These are phyloP conservation scores for Chytriomyces sp. DNA, from an alignment of 192 early-diverging fungal genomes.

Conservation along the genomic window DNA sequence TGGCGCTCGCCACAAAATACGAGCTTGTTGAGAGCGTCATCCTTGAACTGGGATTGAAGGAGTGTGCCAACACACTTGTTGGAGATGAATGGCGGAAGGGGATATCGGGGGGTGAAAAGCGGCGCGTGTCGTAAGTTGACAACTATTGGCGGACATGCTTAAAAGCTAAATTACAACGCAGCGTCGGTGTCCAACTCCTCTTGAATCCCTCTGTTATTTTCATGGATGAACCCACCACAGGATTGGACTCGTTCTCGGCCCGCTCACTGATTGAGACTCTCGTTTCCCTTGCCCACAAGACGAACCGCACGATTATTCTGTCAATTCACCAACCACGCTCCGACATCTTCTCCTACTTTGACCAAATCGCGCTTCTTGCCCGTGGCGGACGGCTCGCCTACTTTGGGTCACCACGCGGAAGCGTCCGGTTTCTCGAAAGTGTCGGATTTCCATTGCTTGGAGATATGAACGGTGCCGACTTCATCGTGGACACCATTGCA, in stretches of 20 bases:
- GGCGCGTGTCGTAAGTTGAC: slow-evolving; percentile 68
- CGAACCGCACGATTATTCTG: slow-evolving; percentile 65
- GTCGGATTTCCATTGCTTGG: slow-evolving; percentile 57
- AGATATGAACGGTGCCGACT: slow-evolving; percentile 73
- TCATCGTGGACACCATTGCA: slow-evolving; percentile 57
- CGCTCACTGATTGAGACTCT: slow-evolving; percentile 64
- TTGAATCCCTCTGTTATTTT: slow-evolving; percentile 62
- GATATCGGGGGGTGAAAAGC: slow-evolving; percentile 86
- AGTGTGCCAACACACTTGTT: slow-evolving; percentile 48
- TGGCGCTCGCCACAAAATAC: slow-evolving; percentile 28
- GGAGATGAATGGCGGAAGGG: slow-evolving; percentile 52
- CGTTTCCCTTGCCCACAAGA: slow-evolving; percentile 36
- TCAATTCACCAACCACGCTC: slow-evolving; percentile 90
- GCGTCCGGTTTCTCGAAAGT: slow-evolving; percentile 58
- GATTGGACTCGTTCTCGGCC: slow-evolving; percentile 72
- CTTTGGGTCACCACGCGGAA: slow-evolving; percentile 52
- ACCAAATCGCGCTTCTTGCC: slow-evolving; percentile 76
- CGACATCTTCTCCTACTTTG: slow-evolving; percentile 80
- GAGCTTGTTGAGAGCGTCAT: slow-evolving; percentile 47
- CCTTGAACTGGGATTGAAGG: slow-evolving; percentile 45
- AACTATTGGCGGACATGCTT: too few species aligned
- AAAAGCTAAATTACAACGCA: too few species aligned
- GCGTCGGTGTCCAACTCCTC: slow-evolving; percentile 84
- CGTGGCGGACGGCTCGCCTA: slow-evolving; percentile 67
- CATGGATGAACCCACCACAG: slow-evolving; percentile 56